Evolutionary conservation across 2,329 filamentous ascomycete species (phyloP).

Genomic region (Pseudopyrenochaeta lycopersici): DNA sequence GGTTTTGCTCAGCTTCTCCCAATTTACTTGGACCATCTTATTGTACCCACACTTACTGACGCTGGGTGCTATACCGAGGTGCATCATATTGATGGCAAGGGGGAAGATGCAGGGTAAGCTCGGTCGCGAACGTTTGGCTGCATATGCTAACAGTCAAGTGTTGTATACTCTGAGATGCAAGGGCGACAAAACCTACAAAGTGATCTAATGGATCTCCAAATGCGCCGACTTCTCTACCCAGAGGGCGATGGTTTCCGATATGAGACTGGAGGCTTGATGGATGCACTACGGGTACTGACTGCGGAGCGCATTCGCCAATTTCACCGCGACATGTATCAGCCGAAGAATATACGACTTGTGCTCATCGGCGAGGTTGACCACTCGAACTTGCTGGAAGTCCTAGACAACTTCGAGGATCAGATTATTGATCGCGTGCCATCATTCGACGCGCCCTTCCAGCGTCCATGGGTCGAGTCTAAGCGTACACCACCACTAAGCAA

Average conservation of each 20-base stretch:
- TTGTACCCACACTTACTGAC: conserved; percentile 91
- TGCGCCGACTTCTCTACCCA: conserved; percentile 83
- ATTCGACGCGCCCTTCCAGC: conserved; percentile 76
- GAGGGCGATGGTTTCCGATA: conserved; percentile 92
- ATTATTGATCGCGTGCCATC: conserved; percentile 84
- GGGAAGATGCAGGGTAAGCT: conserved; percentile 79
- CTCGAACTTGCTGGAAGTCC: conserved; percentile 76
- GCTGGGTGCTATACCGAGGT: conserved; percentile 95
- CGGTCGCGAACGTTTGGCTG: background rate
- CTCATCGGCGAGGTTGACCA: conserved; percentile 94
- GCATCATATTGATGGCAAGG: conserved; percentile 91
- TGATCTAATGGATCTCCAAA: conserved; percentile 87
- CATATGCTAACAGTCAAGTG: conserved; percentile 56
- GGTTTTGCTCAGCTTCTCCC: conserved; percentile 94
- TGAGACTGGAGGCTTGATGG: conserved; percentile 98
- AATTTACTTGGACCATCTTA: conserved; percentile 92
- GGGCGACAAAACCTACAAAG: conserved; percentile 84
- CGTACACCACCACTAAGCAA: conserved; percentile 76
- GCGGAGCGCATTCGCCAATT: conserved; percentile 93
- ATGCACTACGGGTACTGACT: conserved; percentile 84
- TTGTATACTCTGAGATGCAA: conserved; percentile 99
- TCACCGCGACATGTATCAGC: conserved; percentile 97
- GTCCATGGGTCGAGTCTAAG: conserved; percentile 91
- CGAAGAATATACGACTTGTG: conserved; percentile 90
- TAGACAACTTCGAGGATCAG: conserved; percentile 88